A percentile compares a stretch with the other conserved stretches of the same genome.
These are phyloP conservation scores for Mycena maculata DNA, from an alignment of 768 basidiomycete species.

Conservation along the genomic window DNA sequence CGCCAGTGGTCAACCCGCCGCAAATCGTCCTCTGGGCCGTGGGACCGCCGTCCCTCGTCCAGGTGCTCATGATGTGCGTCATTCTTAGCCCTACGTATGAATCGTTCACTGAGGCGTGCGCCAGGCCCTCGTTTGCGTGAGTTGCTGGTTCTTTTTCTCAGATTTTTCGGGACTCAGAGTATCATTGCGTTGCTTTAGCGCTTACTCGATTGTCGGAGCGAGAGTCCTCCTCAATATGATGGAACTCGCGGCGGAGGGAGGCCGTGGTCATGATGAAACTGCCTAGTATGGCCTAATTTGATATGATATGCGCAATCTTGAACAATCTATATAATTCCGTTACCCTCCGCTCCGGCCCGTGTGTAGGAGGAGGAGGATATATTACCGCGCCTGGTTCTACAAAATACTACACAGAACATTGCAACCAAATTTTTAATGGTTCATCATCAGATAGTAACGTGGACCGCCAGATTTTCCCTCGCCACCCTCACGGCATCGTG, in stretches of 20 bases:
- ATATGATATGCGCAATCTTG: no score
- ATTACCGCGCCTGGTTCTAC: no score
- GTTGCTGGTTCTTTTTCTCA: not conserved
- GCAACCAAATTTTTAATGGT: no score
- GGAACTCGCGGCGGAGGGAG: not conserved
- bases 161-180: not conserved
- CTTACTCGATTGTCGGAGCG: slow-evolving; percentile 6
- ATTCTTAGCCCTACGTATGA: not conserved
- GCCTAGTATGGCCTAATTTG: no score
- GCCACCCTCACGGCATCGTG: slow-evolving; percentile 1
- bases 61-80: slow-evolving; percentile 8
- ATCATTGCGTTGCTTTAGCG: not conserved
- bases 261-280: no score
- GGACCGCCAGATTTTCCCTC: not conserved
- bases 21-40: not conserved
- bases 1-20: not conserved
- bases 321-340: no score
- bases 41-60: not conserved
- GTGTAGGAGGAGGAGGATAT: no score
- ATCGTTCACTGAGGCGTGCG: not conserved
- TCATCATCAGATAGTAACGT: not conserved
- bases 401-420: no score
- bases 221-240: not conserved
- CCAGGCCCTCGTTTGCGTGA: not conserved
- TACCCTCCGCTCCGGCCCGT: no score